phyloP scores from a whole-genome alignment of 345 rosid species.

The Heritiera littoralis region DNA sequence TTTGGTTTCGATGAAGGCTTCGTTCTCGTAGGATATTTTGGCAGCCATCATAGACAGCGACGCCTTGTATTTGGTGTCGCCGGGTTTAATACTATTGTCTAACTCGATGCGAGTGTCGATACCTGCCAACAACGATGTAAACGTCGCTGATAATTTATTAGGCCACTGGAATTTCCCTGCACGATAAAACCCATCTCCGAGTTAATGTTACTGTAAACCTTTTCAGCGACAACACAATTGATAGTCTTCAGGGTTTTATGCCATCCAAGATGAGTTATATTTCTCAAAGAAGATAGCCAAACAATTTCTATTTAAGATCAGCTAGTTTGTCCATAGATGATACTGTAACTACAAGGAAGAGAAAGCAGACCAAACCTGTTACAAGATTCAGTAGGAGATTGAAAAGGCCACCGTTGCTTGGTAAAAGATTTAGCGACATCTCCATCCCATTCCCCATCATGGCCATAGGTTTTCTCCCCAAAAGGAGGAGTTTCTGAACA shows the following conservation, averaged over 20 bases:
- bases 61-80: constrained; percentile 37
- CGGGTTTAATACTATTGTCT: constrained; percentile 35
- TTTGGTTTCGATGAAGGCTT: constrained; percentile 35
- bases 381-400: constrained; percentile 32
- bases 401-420: constrained; percentile 46
- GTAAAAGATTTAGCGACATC: constrained; percentile 45
- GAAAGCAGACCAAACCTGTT: constrained; percentile 32
- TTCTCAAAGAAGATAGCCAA: too few relatives aligned
- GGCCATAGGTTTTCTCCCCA: constrained; percentile 27
- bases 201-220: not conserved
- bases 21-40: constrained; percentile 52
- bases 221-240: constrained; percentile 7
- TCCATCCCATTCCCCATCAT: constrained; percentile 27
- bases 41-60: constrained; percentile 56
- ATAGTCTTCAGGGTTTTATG: not conserved
- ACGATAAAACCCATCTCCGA: not conserved
- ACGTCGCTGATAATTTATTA: constrained; percentile 37
- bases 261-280: not conserved
- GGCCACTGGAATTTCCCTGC: constrained; percentile 50
- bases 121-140: constrained; percentile 40
- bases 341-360: not conserved
- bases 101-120: constrained; percentile 46
- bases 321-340: not conserved
- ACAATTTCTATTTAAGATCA: not conserved
- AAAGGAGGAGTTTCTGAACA: constrained; percentile 41